Percentiles rank a stretch among this genome's conserved stretches.
Evolutionary conservation across 176 grass and related monocot species (phyloP).

Genomic region (Bonia amplexicaulis): DNA sequence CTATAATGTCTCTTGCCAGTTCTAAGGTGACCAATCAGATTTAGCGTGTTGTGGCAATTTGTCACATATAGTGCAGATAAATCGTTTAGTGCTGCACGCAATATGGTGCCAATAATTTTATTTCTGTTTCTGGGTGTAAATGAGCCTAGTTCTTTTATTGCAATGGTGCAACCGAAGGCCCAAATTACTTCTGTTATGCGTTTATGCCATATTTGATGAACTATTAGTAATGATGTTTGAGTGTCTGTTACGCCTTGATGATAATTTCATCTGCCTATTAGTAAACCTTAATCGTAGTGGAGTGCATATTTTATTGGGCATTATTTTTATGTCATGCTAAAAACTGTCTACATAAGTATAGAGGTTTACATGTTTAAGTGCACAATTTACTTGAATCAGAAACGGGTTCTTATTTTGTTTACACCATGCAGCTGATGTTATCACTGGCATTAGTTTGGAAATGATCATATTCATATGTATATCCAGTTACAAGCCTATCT

Average conservation of each 20-base stretch:
- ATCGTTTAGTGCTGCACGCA: not conserved
- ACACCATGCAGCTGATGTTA: not conserved
- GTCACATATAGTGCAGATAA: not conserved
- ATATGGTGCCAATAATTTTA: not conserved
- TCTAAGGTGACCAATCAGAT: not conserved
- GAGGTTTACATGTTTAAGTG: not conserved
- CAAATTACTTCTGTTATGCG: not conserved
- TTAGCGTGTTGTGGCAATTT: not conserved
- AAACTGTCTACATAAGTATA: not conserved
- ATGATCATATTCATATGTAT: not conserved
- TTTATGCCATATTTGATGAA: not conserved
- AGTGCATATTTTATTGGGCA: not conserved
- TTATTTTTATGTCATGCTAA: not conserved
- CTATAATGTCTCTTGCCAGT: slow-evolving; percentile 7
- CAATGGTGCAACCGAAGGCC: not conserved
- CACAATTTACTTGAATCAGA: not conserved
- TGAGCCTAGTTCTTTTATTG: not conserved
- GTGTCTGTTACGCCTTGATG: not conserved
- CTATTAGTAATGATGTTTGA: not conserved
- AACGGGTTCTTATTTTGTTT: not conserved
- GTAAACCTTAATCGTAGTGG: not conserved
- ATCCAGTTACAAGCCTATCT: not conserved
- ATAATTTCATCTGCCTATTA: not conserved
- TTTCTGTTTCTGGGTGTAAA: not conserved
- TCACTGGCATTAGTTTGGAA: not conserved